A percentile compares a stretch with the other conserved stretches of the same genome.
phyloP scores from a whole-genome alignment of 371 early-diverging fungal genomes.

The Actinomortierella ambigua region DNA sequence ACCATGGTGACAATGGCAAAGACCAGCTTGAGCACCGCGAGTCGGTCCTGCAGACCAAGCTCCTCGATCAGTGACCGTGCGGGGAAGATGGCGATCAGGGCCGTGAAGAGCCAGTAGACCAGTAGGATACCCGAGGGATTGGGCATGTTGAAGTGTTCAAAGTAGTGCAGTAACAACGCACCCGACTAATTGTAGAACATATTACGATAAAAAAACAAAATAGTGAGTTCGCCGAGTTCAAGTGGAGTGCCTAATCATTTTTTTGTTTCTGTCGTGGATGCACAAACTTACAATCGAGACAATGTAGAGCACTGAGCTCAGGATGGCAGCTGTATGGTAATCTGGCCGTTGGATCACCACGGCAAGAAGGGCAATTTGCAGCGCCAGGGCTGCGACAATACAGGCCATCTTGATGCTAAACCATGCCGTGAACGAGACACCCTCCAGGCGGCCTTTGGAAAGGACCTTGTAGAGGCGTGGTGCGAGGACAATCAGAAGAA shows the following conservation, averaged over 20 bases:
- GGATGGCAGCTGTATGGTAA: constrained; percentile 9
- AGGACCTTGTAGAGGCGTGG: constrained; percentile 14
- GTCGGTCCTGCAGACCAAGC: constrained; percentile 23
- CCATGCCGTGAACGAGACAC: not conserved
- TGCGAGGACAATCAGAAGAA: constrained; percentile 7
- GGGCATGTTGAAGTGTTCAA: constrained; percentile 70
- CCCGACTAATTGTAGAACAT: constrained; percentile 46
- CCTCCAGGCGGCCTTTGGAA: constrained; percentile 11
- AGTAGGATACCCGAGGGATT: constrained; percentile 68
- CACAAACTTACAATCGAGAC: constrained; percentile 9
- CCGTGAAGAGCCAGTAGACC: constrained; percentile 74
- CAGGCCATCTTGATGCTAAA: constrained; percentile 6
- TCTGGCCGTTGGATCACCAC: not conserved
- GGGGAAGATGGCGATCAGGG: constrained; percentile 57
- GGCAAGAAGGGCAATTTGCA: constrained; percentile 15
- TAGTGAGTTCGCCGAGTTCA: too few species aligned
- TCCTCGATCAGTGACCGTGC: constrained; percentile 52
- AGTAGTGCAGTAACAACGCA: constrained; percentile 64
- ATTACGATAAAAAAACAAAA: not conserved
- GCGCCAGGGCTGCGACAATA: constrained; percentile 6
- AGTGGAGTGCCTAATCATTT: too few species aligned
- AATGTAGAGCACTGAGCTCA: constrained; percentile 17
- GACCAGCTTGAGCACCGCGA: constrained; percentile 53
- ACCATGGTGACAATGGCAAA: constrained; percentile 53
- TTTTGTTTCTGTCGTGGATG: too few species aligned